These are phyloP conservation scores for Nadsonia starkeyi-henricii DNA, from an alignment of 1,139 yeast genomes.

Conservation along the genomic window DNA sequence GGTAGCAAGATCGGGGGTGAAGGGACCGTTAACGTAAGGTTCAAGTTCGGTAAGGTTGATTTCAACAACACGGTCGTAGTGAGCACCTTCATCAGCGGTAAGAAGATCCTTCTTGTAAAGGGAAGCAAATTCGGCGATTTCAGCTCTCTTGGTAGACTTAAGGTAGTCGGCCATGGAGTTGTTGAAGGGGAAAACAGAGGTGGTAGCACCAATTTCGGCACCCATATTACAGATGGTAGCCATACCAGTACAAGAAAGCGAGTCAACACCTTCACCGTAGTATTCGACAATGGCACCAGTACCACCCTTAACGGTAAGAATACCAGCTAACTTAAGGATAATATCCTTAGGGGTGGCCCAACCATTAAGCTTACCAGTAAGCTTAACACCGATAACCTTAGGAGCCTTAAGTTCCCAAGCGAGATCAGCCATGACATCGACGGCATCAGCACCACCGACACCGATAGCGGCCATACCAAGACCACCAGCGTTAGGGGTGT, in stretches of 20 bases:
- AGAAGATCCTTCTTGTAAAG: conserved; percentile 56
- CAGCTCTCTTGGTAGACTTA: conserved; percentile 64
- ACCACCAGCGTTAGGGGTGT: conserved; percentile 97
- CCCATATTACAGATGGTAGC: conserved; percentile 99
- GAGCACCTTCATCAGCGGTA: conserved; percentile 86
- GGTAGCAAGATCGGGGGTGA: conserved; percentile 98
- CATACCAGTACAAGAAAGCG: conserved; percentile 94
- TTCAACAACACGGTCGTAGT: conserved; percentile 92
- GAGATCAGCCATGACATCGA: conserved; percentile 90
- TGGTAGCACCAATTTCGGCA: conserved; percentile 97
- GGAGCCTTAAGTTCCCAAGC: conserved; percentile 99
- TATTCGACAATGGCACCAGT: conserved; percentile 93
- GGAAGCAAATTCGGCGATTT: conserved; percentile 62
- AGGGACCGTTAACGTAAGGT: conserved; percentile 98
- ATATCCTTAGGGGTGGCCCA: conserved; percentile 97
- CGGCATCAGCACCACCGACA: conserved; percentile 99
- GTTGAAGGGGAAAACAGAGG: conserved; percentile 92
- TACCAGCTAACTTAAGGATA: conserved; percentile 79
- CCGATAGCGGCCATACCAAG: conserved; percentile 95
- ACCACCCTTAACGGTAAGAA: conserved; percentile 90
- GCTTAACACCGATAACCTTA: conserved; percentile 76
- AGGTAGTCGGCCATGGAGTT: conserved; percentile 75
- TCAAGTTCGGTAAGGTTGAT: conserved; percentile 89
- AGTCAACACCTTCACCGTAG: conserved; percentile 83
- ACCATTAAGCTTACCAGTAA: conserved; percentile 73